Conservation (phyloP, 2,329 filamentous ascomycete genomes). For the Penicillium oxalicum region DNA sequence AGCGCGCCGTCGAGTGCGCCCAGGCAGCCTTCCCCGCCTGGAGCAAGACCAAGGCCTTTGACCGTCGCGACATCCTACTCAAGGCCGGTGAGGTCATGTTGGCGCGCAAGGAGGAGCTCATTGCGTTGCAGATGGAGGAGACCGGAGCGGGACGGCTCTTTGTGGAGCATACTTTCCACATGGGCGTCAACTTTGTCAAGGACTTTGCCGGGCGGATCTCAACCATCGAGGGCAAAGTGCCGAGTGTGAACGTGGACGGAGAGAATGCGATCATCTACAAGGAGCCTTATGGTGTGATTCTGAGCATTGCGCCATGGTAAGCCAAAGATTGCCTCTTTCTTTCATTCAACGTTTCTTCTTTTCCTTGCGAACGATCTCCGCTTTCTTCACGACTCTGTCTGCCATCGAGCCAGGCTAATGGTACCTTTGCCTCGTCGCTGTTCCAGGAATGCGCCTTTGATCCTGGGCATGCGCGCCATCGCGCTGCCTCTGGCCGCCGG, state of each 20-base stretch:
- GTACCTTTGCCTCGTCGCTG: not conserved
- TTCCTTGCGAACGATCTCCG: no score
- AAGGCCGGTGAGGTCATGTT: slow-evolving; percentile 41
- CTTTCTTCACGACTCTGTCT: no score
- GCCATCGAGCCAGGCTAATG: not conserved
- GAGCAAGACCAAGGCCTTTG: slow-evolving; percentile 55
- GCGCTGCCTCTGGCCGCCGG: slow-evolving; percentile 62
- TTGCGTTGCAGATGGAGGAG: slow-evolving; percentile 54
- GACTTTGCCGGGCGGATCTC: slow-evolving; percentile 49
- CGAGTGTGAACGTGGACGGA: slow-evolving; percentile 44
- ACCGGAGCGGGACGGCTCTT: slow-evolving; percentile 46
- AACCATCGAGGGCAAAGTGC: slow-evolving; percentile 46
- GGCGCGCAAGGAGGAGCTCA: slow-evolving; percentile 55
- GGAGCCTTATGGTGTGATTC: slow-evolving; percentile 72
- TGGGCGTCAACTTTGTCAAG: slow-evolving; percentile 37
- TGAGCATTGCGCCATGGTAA: slow-evolving; percentile 78
- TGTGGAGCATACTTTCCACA: slow-evolving; percentile 30
- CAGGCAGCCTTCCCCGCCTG: slow-evolving; percentile 64
- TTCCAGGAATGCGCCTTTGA: slow-evolving; percentile 49
- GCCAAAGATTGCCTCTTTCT: slow-evolving; percentile 5
- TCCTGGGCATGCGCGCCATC: slow-evolving; percentile 47
- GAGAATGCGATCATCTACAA: slow-evolving; percentile 60
- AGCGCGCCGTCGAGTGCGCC: slow-evolving; percentile 55
- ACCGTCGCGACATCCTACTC: slow-evolving; percentile 61
- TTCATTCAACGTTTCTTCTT: no score